Evolutionary conservation across 2,329 filamentous ascomycete species (phyloP).

Genomic region (Trichophaea hybrida): DNA sequence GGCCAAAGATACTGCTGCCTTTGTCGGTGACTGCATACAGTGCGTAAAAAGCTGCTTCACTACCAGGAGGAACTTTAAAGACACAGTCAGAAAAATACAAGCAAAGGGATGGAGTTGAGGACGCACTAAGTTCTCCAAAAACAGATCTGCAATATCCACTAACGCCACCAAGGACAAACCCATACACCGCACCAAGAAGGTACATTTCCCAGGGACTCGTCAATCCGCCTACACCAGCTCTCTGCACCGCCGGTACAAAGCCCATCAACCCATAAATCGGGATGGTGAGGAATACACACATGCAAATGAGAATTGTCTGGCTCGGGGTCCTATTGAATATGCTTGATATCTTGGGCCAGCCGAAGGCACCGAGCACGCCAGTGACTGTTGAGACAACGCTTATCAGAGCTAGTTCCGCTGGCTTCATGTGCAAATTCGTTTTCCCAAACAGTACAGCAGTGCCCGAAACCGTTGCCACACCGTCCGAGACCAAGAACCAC

Average conservation of each 20-base stretch:
- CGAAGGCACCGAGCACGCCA: constrained; percentile 76
- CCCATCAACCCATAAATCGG: constrained; percentile 81
- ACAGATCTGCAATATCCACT: constrained; percentile 83
- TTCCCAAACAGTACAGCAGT: constrained; percentile 95
- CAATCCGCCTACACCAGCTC: constrained; percentile 65
- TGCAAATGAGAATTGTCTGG: constrained; percentile 85
- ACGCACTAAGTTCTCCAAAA: constrained; percentile 62
- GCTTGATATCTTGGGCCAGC: constrained; percentile 68
- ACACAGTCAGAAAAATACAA: background rate
- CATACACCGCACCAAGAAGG: constrained; percentile 76
- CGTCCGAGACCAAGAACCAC: constrained; percentile 91
- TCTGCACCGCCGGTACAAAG: constrained; percentile 65
- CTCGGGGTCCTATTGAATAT: constrained; percentile 56
- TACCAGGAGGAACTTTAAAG: constrained; percentile 59
- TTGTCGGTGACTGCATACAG: constrained; percentile 97
- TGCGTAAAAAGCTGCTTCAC: constrained; percentile 90
- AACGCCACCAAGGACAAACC: constrained; percentile 83
- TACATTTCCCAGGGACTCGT: constrained; percentile 86
- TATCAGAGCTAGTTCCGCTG: constrained; percentile 77
- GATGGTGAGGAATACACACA: constrained; percentile 79
- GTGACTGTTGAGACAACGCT: constrained; percentile 78
- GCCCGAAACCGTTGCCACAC: constrained; percentile 83
- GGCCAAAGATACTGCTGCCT: constrained; percentile 63
- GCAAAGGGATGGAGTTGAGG: background rate
- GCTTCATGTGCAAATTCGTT: constrained; percentile 74